Percentiles rank a stretch among this genome's conserved stretches.
Conservation (phyloP, 306 rosid species). For the Cicer bijugum region DNA sequence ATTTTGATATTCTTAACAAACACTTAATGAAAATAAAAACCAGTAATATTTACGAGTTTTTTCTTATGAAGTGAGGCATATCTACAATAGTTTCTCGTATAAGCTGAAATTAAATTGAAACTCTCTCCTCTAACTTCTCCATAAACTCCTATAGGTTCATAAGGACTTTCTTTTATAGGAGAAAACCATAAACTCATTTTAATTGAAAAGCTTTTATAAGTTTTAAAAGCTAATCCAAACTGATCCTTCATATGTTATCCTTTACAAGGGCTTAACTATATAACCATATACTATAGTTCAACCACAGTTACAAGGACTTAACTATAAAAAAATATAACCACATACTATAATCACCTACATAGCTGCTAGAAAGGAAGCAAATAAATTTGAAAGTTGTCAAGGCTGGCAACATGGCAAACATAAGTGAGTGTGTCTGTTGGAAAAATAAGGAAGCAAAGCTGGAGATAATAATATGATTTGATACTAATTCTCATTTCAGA, state of each 20-base stretch:
- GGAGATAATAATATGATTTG: not conserved
- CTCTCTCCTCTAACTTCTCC: slow-evolving; percentile 1
- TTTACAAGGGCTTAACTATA: not conserved
- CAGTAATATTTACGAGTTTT: not conserved
- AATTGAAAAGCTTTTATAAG: not conserved
- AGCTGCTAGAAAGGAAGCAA: not conserved
- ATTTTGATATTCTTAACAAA: not conserved
- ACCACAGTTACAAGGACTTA: not conserved
- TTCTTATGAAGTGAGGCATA: not conserved
- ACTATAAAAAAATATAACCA: slow-evolving; percentile 6
- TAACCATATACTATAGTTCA: not conserved
- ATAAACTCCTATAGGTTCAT: not conserved
- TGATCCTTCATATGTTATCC: not conserved
- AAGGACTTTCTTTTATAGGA: not conserved
- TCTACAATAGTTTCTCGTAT: not conserved
- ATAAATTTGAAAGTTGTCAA: not conserved
- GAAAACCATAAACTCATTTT: not conserved
- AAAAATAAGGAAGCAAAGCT: not conserved
- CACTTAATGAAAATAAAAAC: not conserved
- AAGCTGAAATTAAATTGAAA: not conserved
- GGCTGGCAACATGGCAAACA: not conserved
- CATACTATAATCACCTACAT: slow-evolving; percentile 1
- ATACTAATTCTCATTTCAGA: slow-evolving; percentile 28
- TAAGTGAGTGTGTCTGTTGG: not conserved
- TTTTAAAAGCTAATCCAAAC: not conserved